These are phyloP conservation scores for Polyporus arcularius DNA, from an alignment of 768 basidiomycete genomes.

Conservation along the genomic window DNA sequence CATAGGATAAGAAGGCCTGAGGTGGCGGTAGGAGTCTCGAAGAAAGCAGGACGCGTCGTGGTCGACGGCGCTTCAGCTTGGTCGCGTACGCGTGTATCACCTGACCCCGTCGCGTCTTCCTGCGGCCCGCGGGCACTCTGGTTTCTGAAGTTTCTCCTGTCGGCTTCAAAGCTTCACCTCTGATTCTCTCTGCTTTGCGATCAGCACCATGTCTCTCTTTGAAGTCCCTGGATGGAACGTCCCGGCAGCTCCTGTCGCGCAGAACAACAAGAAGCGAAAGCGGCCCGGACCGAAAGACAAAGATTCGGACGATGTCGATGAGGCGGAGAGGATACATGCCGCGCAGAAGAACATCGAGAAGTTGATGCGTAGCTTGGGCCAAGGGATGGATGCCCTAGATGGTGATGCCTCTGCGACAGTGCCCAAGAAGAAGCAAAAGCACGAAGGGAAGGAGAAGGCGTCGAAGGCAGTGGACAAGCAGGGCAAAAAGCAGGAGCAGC, in stretches of 20 bases:
- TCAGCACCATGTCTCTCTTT: slow-evolving; percentile 33
- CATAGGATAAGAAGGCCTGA: too few species aligned
- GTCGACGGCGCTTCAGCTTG: too few species aligned
- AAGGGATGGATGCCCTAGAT: slow-evolving; percentile 16
- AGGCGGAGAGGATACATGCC: slow-evolving; percentile 23
- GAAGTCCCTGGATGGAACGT: slow-evolving; percentile 39
- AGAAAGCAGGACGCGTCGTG: too few species aligned
- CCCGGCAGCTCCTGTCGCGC: slow-evolving; percentile 22
- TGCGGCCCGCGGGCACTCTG: too few species aligned
- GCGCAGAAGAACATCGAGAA: slow-evolving; percentile 37
- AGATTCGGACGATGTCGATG: slow-evolving; percentile 17
- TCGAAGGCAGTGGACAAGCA: slow-evolving; percentile 2
- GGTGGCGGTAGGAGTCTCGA: too few species aligned
- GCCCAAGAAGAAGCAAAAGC: slow-evolving; percentile 22
- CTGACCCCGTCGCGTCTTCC: too few species aligned
- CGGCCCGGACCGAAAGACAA: slow-evolving; percentile 14
- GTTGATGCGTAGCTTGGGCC: slow-evolving; percentile 31
- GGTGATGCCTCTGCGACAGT: slow-evolving; percentile 3
- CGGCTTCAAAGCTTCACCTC: too few species aligned
- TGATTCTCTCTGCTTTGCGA: too few species aligned
- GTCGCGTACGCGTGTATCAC: too few species aligned
- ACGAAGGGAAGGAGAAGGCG: slow-evolving; percentile 10
- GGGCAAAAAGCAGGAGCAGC: slow-evolving; percentile 3
- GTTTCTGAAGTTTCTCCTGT: too few species aligned
- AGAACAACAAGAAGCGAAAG: slow-evolving; percentile 32